Conservation (phyloP, 768 basidiomycete genomes). For the Neoboletus subvelutipes region DNA sequence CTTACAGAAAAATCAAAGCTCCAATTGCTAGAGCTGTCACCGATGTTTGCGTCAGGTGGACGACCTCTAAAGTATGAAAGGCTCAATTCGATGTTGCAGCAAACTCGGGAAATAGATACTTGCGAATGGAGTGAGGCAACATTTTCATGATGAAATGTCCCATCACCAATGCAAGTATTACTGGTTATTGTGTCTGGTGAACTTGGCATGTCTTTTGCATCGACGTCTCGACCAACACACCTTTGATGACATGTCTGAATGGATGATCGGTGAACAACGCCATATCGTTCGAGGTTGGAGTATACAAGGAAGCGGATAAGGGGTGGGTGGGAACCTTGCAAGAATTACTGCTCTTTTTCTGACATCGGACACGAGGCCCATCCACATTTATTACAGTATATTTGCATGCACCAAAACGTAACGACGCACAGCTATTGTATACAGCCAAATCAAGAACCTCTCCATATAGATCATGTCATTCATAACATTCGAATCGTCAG, state of each 20-base stretch:
- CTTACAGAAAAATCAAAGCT: conserved; percentile 66
- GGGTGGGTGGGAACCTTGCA: conserved; percentile 28
- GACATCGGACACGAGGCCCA: conserved; percentile 30
- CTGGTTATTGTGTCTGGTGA: conserved; percentile 33
- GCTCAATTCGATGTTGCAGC: conserved; percentile 11
- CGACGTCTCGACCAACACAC: conserved; percentile 15
- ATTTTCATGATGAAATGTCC: conserved; percentile 55
- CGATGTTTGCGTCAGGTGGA: conserved; percentile 70
- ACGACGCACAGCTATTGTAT: conserved; percentile 11
- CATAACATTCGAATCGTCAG: conserved; percentile 10
- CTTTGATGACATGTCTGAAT: conserved; percentile 34
- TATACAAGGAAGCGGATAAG: conserved; percentile 19
- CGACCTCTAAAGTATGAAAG: conserved; percentile 43
- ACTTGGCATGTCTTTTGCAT: background rate
- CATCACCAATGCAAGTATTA: conserved; percentile 44
- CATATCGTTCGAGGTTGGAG: conserved; percentile 25
- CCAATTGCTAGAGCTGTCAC: conserved; percentile 68
- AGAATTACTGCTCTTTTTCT: conserved; percentile 20
- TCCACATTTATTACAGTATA: conserved; percentile 12
- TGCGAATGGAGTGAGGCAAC: conserved; percentile 37
- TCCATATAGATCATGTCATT: conserved; percentile 6
- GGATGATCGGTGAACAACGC: conserved; percentile 33
- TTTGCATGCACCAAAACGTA: conserved; percentile 15
- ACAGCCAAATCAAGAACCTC: conserved; percentile 9
- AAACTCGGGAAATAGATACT: conserved; percentile 17